phyloP scores from a whole-genome alignment of 345 rosid genomes.

The Cochlearia excelsa region DNA sequence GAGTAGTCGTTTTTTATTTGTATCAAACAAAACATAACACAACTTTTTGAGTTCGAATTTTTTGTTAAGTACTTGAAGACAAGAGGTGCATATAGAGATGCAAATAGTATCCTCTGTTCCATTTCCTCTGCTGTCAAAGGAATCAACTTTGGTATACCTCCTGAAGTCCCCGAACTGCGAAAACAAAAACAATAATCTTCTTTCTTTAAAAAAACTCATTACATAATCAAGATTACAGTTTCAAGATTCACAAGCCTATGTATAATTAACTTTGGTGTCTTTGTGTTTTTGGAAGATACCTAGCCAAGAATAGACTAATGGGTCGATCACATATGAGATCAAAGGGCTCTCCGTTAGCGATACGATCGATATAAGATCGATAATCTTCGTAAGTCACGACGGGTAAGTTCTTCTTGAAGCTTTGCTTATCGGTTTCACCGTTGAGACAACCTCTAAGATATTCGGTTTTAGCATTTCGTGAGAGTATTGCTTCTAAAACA shows the following conservation, averaged over 20 bases:
- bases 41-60: neutral
- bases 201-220: too few relatives aligned
- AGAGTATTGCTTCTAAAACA: conserved; percentile 51
- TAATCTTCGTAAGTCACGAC: conserved; percentile 73
- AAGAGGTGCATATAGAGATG: conserved; percentile 62
- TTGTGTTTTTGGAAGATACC: conserved; percentile 38
- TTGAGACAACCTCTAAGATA: conserved; percentile 52
- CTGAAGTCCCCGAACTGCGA: conserved; percentile 89
- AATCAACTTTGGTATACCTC: conserved; percentile 85
- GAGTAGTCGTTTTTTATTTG: neutral
- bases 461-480: conserved; percentile 54
- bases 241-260: neutral
- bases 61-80: conserved; percentile 51
- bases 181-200: neutral
- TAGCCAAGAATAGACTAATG: conserved; percentile 69
- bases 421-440: conserved; percentile 43
- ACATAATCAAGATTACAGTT: neutral
- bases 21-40: neutral
- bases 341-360: conserved; percentile 63
- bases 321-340: conserved; percentile 60
- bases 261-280: neutral
- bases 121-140: conserved; percentile 82
- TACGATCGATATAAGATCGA: conserved; percentile 55
- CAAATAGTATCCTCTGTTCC: conserved; percentile 68
- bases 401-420: conserved; percentile 61